phyloP scores from a whole-genome alignment of 805 yeast genomes.

The Candida alai region DNA sequence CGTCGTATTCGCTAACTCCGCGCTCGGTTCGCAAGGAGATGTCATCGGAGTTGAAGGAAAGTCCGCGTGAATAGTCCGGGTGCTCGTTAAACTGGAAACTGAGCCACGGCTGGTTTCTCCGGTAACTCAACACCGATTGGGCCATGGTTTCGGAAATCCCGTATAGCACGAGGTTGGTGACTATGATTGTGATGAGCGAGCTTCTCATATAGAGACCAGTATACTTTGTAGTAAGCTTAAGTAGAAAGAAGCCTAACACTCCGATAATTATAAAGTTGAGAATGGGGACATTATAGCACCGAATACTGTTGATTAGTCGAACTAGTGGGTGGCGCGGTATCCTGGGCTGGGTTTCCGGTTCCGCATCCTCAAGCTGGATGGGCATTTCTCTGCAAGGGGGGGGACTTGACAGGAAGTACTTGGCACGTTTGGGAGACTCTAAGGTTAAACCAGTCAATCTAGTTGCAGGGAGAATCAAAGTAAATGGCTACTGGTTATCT shows the following conservation, averaged over 20 bases:
- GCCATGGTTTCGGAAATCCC: conserved; percentile 93
- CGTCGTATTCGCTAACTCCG: conserved; percentile 1
- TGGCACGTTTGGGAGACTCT: too few relatives aligned
- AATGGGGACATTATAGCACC: conserved; percentile 50
- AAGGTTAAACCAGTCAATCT: too few relatives aligned
- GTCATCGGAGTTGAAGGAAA: conserved; percentile 21
- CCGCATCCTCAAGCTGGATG: conserved; percentile 17
- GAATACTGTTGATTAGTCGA: conserved; percentile 26
- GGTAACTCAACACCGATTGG: conserved; percentile 52
- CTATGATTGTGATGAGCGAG: conserved; percentile 72
- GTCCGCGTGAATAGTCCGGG: conserved; percentile 7
- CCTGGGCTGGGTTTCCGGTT: not conserved
- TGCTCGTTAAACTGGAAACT: conserved; percentile 18
- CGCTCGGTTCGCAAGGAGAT: conserved; percentile 1
- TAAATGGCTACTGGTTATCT: too few relatives aligned
- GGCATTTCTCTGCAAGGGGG: too few relatives aligned
- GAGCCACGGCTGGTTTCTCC: conserved; percentile 18
- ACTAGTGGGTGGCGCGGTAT: conserved; percentile 12
- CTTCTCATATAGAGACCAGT: conserved; percentile 57
- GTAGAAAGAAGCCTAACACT: conserved; percentile 46
- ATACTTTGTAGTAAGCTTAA: conserved; percentile 54
- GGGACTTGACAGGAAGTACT: too few relatives aligned
- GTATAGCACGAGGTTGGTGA: conserved; percentile 74
- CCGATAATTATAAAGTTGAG: conserved; percentile 52
- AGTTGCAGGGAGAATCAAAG: too few relatives aligned